These are phyloP conservation scores for Suillus hirtellus DNA, from an alignment of 768 basidiomycete genomes.

Conservation along the genomic window DNA sequence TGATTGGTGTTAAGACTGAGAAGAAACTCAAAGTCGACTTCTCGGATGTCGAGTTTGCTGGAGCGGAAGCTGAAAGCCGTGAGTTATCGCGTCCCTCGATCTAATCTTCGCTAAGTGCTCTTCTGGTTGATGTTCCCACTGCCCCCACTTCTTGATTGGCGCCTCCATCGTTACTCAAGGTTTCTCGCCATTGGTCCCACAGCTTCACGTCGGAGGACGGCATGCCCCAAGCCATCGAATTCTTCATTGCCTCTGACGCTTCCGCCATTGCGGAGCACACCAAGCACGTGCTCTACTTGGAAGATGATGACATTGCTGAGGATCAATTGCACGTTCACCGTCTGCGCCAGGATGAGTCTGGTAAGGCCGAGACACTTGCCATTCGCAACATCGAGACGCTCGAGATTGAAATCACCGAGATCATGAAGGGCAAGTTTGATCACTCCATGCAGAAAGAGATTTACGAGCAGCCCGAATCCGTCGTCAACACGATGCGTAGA, in stretches of 20 bases:
- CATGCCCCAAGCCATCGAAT: conserved; percentile 97
- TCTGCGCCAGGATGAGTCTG: conserved; percentile 82
- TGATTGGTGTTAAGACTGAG: conserved; percentile 99
- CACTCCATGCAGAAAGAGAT: conserved; percentile 99
- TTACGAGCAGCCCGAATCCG: conserved; percentile 98
- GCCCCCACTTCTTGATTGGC: conserved; percentile 65
- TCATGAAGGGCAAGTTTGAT: conserved; percentile 99
- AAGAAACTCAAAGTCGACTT: conserved; percentile 99
- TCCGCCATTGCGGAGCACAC: conserved; percentile 97
- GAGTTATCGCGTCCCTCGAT: conserved; percentile 20
- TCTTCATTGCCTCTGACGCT: conserved; percentile 98
- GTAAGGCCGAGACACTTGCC: conserved; percentile 51
- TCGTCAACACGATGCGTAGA: conserved; percentile 99
- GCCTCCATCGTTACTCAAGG: conserved; percentile 69
- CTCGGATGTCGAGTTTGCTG: conserved; percentile 94
- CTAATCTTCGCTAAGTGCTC: conserved; percentile 4
- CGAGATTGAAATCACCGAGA: conserved; percentile 98
- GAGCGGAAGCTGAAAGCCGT: conserved; percentile 57
- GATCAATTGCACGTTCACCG: conserved; percentile 99
- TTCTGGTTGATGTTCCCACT: conserved; percentile 46
- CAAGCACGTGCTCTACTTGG: conserved; percentile 96
- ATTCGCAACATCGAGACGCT: conserved; percentile 97
- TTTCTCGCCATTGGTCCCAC: conserved; percentile 91
- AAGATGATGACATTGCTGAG: conserved; percentile 96
- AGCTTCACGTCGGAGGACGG: conserved; percentile 99